Conservation (phyloP, 768 basidiomycete genomes). For the Russula dissimulans region DNA sequence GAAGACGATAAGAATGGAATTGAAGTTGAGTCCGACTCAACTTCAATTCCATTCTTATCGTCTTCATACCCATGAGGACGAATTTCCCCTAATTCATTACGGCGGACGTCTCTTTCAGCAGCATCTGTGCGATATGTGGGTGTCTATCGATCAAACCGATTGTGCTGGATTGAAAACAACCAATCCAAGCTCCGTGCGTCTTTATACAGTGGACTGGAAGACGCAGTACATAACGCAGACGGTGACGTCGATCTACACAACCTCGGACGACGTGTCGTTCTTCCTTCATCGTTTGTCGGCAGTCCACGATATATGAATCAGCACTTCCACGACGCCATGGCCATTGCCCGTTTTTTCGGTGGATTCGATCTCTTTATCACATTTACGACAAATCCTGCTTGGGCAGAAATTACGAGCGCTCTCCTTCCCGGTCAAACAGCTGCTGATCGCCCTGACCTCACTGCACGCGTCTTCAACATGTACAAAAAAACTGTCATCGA, state of each 20-base stretch:
- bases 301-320: slow-evolving; percentile 36
- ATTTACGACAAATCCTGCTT: neutral
- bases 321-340: slow-evolving; percentile 38
- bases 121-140: no score
- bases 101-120: no score
- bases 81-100: no score
- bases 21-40: no score
- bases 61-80: no score
- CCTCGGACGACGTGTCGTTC: slow-evolving; percentile 28
- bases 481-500: slow-evolving; percentile 33
- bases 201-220: no score
- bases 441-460: slow-evolving; percentile 40
- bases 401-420: neutral
- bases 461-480: slow-evolving; percentile 35
- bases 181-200: no score
- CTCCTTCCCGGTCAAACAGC: slow-evolving; percentile 24
- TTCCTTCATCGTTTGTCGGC: slow-evolving; percentile 36
- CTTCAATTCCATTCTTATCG: no score
- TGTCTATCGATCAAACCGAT: no score
- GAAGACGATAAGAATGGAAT: no score
- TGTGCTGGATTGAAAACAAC: no score
- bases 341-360: slow-evolving; percentile 26
- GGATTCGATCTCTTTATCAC: slow-evolving; percentile 27
- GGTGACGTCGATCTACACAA: slow-evolving; percentile 23
- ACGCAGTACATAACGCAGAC: no score